Conservation (phyloP, 2,329 filamentous ascomycete genomes). For the Sporothrix pallida region DNA sequence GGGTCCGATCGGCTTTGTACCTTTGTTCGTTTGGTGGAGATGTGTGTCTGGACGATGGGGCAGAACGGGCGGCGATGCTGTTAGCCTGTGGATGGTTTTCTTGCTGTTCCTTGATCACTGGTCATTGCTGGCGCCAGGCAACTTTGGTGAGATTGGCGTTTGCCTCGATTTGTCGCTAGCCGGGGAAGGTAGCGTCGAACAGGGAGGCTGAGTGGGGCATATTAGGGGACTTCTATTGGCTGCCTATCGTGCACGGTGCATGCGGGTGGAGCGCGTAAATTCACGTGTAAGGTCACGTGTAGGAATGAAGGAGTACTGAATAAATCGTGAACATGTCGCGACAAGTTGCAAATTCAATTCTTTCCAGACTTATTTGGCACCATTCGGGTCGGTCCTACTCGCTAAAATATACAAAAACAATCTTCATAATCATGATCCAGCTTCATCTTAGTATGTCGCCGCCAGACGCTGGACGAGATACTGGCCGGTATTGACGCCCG, state of each 20-base stretch:
- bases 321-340: not conserved
- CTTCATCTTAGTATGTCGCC: conserved; percentile 67
- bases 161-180: conserved; percentile 18
- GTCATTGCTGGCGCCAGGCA: conserved; percentile 6
- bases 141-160: conserved; percentile 26
- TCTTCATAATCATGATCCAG: not conserved
- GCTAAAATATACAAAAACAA: conserved; percentile 6
- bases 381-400: no score
- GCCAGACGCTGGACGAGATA: conserved; percentile 80
- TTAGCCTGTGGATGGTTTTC: not conserved
- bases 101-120: conserved; percentile 14
- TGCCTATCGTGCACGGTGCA: not conserved
- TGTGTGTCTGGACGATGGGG: not conserved
- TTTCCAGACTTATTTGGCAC: no score
- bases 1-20: conserved; percentile 6
- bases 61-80: conserved; percentile 11
- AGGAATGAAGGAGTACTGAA: not conserved
- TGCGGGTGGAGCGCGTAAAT: not conserved
- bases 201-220: not conserved
- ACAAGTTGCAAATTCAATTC: not conserved
- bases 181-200: not conserved
- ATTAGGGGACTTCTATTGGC: not conserved
- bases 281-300: conserved; percentile 4
- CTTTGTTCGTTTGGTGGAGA: conserved; percentile 16
- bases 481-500: conserved; percentile 76